Percentiles rank a stretch among this genome's conserved stretches.
Conservation (phyloP, 148 eudicot genomes). For the Rhododendron kiyosumense region DNA sequence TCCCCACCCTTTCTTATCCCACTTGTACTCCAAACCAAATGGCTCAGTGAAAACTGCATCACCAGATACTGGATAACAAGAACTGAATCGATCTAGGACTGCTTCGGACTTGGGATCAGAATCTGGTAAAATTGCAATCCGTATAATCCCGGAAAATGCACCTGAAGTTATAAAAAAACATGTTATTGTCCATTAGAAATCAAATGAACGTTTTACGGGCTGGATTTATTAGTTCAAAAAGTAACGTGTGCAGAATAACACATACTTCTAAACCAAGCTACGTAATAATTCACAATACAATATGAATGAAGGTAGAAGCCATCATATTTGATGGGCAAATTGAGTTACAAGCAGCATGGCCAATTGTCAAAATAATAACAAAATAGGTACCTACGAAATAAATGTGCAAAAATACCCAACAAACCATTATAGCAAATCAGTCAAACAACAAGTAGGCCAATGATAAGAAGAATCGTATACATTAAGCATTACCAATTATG, state of each 20-base stretch:
- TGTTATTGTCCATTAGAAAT: constrained; percentile 38
- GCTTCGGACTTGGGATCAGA: constrained; percentile 35
- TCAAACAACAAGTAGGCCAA: not conserved
- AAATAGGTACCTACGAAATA: not conserved
- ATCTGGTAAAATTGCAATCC: constrained; percentile 58
- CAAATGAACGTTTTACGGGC: not conserved
- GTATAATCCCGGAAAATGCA: constrained; percentile 56
- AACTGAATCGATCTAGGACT: constrained; percentile 60
- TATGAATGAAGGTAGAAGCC: not conserved
- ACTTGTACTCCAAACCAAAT: constrained; percentile 63
- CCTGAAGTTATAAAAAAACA: constrained; percentile 41
- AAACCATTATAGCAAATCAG: not conserved
- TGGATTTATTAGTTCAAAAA: not conserved
- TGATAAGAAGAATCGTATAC: not conserved
- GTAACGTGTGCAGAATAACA: not conserved
- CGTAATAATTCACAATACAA: not conserved
- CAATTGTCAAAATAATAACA: not conserved
- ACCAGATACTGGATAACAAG: constrained; percentile 77
- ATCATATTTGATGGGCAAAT: not conserved
- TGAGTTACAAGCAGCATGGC: not conserved
- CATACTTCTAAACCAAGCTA: not conserved
- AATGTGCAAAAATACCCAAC: not conserved
- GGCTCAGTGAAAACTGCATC: constrained; percentile 52
- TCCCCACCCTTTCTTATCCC: constrained; percentile 81
- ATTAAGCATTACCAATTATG: not conserved